Conservation (phyloP, 768 basidiomycete genomes). For the Boletus bicolor region DNA sequence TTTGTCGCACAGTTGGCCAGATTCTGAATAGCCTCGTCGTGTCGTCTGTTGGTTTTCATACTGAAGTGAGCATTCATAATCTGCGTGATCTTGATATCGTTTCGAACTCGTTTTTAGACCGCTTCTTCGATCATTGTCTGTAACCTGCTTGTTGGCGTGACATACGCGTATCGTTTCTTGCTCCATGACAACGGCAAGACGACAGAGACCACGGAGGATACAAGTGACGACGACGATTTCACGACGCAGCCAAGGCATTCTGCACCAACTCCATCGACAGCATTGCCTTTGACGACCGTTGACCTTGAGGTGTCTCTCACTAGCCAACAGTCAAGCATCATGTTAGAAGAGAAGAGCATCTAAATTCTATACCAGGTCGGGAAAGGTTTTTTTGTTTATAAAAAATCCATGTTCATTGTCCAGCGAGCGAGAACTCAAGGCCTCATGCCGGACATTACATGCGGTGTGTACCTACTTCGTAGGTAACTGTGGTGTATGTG, state of each 20-base stretch:
- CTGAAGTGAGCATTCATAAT: not conserved
- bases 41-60: not conserved
- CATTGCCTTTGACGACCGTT: conserved; percentile 2
- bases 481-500: too few relatives aligned
- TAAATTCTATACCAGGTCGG: not conserved
- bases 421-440: too few relatives aligned
- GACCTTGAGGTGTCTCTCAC: not conserved
- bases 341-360: not conserved
- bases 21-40: not conserved
- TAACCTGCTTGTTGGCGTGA: conserved; percentile 13
- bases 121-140: conserved; percentile 7
- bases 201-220: not conserved
- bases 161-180: conserved; percentile 5
- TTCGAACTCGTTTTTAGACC: not conserved
- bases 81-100: not conserved
- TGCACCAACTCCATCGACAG: not conserved
- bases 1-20: not conserved
- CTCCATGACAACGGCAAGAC: not conserved
- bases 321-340: not conserved
- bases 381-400: too few relatives aligned
- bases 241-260: not conserved
- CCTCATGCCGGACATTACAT: too few relatives aligned
- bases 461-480: too few relatives aligned
- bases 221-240: conserved; percentile 3
- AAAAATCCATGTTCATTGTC: too few relatives aligned